Percentiles rank a stretch among this genome's conserved stretches.
phyloP scores from a whole-genome alignment of 2,329 filamentous ascomycete species.

The Rhynchosporium agropyri region DNA sequence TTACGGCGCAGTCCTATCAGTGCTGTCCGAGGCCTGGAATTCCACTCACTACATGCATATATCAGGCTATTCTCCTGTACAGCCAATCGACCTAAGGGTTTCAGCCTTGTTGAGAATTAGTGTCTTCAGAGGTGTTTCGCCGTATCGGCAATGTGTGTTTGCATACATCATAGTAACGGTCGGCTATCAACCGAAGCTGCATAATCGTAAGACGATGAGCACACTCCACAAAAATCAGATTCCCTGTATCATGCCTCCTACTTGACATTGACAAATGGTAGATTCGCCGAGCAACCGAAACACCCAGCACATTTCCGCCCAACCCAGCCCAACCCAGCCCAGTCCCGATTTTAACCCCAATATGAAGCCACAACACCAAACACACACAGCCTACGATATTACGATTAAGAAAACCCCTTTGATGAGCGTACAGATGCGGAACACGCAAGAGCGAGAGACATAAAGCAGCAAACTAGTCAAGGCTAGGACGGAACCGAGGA shows the following conservation, averaged over 20 bases:
- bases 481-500: not conserved
- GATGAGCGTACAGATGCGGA: not conserved
- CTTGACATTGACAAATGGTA: no score
- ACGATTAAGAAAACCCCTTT: slow-evolving; percentile 4
- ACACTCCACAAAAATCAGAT: not conserved
- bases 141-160: not conserved
- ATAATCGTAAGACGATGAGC: not conserved
- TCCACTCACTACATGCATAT: not conserved
- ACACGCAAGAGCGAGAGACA: not conserved
- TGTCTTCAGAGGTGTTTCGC: not conserved
- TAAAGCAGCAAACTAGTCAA: not conserved
- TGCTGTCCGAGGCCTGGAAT: not conserved
- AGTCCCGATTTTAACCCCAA: not conserved
- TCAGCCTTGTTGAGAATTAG: not conserved
- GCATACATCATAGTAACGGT: slow-evolving; percentile 8
- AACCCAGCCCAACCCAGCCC: not conserved
- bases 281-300: no score
- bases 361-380: not conserved
- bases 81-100: not conserved
- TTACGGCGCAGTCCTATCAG: not conserved
- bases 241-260: not conserved
- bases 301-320: not conserved
- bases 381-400: not conserved
- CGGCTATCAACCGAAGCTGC: not conserved
- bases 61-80: not conserved